Evolutionary conservation across 495 filamentous ascomycete genomes (phyloP).

Genomic region (Arthonia radiata): DNA sequence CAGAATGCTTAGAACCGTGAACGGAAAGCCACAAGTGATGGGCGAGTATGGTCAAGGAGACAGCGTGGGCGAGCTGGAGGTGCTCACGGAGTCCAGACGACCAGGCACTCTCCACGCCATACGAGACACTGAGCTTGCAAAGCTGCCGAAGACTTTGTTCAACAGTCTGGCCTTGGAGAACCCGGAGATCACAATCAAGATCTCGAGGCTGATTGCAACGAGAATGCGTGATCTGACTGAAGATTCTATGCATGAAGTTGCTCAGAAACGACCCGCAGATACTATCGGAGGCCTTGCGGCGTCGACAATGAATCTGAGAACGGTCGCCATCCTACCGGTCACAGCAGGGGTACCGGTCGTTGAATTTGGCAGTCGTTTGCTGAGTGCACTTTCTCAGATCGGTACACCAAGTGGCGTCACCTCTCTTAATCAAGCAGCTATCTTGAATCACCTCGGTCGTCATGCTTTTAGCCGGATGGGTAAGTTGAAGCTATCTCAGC

Average conservation of each 20-base stretch:
- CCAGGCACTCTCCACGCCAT: constrained; percentile 86
- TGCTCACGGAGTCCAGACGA: constrained; percentile 78
- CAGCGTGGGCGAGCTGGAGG: constrained; percentile 89
- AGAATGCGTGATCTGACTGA: constrained; percentile 79
- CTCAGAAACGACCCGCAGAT: constrained; percentile 19
- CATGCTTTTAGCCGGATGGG: constrained; percentile 96
- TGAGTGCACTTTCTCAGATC: constrained; percentile 69
- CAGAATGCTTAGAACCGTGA: constrained; percentile 48
- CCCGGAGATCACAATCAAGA: constrained; percentile 93
- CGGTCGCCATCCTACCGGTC: constrained; percentile 76
- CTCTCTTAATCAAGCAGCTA: constrained; percentile 76
- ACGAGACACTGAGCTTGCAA: constrained; percentile 85
- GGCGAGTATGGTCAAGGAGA: constrained; percentile 94
- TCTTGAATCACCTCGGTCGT: constrained; percentile 77
- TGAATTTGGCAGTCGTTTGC: constrained; percentile 77
- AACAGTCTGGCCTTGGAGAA: constrained; percentile 94
- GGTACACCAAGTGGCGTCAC: constrained; percentile 75
- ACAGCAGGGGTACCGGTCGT: constrained; percentile 80
- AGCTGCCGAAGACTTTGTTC: constrained; percentile 86
- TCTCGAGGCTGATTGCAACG: constrained; percentile 92
- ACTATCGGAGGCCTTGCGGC: constrained; percentile 30
- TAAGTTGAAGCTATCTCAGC: constrained; percentile 85
- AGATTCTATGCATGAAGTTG: constrained; percentile 37
- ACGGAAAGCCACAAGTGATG: no score
- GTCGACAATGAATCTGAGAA: constrained; percentile 77